Evolutionary conservation across 148 eudicot species (phyloP), one percentile per base, ranked within the genome.

Genomic region (Rhododendron ovatum): DNA sequence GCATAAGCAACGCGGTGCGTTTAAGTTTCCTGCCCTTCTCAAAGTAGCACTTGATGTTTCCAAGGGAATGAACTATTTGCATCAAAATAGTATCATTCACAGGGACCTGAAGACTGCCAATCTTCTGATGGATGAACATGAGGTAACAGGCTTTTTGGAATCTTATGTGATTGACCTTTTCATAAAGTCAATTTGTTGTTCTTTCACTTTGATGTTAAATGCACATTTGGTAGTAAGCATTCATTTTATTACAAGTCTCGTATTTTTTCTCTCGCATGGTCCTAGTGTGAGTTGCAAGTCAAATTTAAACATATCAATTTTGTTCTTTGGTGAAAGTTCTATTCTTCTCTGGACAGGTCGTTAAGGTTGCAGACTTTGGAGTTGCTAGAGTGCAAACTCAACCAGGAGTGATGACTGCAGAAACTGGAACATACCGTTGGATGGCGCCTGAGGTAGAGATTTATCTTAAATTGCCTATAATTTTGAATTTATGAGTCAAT

Each of bases 291-390:
- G 47, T 83, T 67, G 7, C 43, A 67, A 69, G 30, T 67, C 73
- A 67, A 3, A 30, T 45, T 67, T 67, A 67, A 26, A 67, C 22
- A 17, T 11, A 65, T 35, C 75, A 33, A 75, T 50, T 86, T 82
- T 41, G 51, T 63, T 86, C 78, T 69, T 26, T 5, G 26, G n/a
- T 85, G 20, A 33, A 85, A 85, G 26, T 65, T 81, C 33, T 30
- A 5, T 35, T 24, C 28, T 37, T 39, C 48, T 61, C 69, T 82
- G 77, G 13, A 67, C 88, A 94, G 95, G 92, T 90, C 48, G 91
- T 92, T 48, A 94, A 94, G 89, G 93, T 94, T 84, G 95, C 95
- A 82, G 97, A 94, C 90, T 93, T 94, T 89, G 97, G 95, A 87
- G 91, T 94, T 81, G 92, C 97, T 85, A 92, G 90, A 90, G 93